Evolutionary conservation across 2,329 filamentous ascomycete species (phyloP).

Genomic region (Trichoderma harzianum): DNA sequence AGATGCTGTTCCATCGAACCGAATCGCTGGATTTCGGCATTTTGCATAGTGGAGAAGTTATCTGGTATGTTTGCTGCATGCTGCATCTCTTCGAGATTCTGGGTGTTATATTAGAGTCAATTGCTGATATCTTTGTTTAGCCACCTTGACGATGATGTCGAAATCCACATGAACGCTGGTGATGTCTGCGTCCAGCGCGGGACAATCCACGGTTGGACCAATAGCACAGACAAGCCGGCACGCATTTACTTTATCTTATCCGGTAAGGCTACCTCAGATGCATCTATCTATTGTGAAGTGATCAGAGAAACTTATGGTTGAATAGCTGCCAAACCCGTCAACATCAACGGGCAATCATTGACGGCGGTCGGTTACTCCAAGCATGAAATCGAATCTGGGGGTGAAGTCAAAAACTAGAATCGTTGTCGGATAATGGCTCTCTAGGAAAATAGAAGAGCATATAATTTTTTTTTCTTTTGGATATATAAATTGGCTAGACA

Average conservation of each 20-base stretch:
- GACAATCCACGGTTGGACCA: slow-evolving; percentile 25
- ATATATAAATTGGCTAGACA: neutral
- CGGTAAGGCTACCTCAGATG: slow-evolving; percentile 26
- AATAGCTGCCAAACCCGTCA: slow-evolving; percentile 21
- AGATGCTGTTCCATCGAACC: slow-evolving; percentile 24
- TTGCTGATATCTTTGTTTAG: slow-evolving; percentile 2
- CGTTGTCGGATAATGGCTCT: neutral
- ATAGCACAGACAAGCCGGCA: slow-evolving; percentile 21
- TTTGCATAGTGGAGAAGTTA: slow-evolving; percentile 21
- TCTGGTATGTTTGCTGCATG: slow-evolving; percentile 21
- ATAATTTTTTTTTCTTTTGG: neutral
- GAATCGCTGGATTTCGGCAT: slow-evolving; percentile 26
- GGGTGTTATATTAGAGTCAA: too few relatives aligned
- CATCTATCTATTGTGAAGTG: neutral
- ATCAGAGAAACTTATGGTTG: slow-evolving; percentile 7
- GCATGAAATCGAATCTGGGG: slow-evolving; percentile 10
- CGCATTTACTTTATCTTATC: slow-evolving; percentile 22
- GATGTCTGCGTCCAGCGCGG: slow-evolving; percentile 25
- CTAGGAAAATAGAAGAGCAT: too few relatives aligned
- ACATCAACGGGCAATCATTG: neutral
- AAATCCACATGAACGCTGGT: slow-evolving; percentile 21
- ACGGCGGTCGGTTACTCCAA: neutral
- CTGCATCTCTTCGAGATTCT: neutral
- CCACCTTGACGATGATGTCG: slow-evolving; percentile 23
- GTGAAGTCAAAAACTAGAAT: neutral